A percentile compares a stretch with the other conserved stretches of the same genome.
phyloP scores from a whole-genome alignment of 192 early-diverging fungal species.

The Piromyces finnis region DNA sequence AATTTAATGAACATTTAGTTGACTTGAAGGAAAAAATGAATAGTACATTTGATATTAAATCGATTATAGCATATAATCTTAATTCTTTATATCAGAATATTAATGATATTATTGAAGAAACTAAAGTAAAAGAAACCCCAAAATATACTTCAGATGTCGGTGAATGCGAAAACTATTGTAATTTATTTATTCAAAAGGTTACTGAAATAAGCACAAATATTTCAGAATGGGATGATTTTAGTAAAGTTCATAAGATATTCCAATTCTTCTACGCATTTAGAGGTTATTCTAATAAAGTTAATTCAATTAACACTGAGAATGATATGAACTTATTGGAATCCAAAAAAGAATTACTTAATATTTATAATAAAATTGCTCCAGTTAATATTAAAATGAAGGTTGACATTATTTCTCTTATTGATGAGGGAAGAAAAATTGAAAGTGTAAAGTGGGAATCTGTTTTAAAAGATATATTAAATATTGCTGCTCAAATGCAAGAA shows the following conservation, averaged over 20 bases:
- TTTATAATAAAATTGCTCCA: not conserved
- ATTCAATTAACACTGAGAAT: not conserved
- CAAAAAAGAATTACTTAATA: not conserved
- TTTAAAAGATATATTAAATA: not conserved
- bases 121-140: not conserved
- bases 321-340: not conserved
- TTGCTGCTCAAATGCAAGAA: not conserved
- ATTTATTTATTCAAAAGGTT: not conserved
- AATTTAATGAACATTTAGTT: not conserved
- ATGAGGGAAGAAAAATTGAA: not conserved
- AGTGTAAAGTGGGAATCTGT: not conserved
- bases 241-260: not conserved
- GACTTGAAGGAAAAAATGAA: not conserved
- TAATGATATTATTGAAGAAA: not conserved
- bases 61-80: not conserved
- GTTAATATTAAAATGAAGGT: not conserved
- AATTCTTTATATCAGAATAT: not conserved
- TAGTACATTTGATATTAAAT: not conserved
- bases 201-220: not conserved
- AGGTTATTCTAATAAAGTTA: not conserved
- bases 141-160: not conserved
- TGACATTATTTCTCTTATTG: not conserved
- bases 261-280: not conserved
- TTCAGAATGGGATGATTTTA: not conserved
- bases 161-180: not conserved